Conservation (phyloP, 371 early-diverging fungal species). For the Apophysomyces variabilis region DNA sequence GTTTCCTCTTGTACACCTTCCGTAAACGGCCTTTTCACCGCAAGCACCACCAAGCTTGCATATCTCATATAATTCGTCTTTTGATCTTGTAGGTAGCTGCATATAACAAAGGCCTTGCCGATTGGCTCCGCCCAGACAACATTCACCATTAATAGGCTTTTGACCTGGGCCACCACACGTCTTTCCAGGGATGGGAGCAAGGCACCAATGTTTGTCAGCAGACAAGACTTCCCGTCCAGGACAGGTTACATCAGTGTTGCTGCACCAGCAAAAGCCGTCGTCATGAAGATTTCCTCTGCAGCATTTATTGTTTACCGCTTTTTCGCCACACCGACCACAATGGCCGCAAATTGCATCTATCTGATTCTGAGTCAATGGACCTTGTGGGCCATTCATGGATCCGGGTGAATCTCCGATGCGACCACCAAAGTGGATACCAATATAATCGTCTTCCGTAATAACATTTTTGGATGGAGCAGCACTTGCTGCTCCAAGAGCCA, state of each 20-base stretch:
- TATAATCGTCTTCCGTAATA: too few species aligned
- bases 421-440: too few species aligned
- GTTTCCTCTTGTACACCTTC: neutral
- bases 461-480: too few species aligned
- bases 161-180: neutral
- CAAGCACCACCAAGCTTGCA: neutral
- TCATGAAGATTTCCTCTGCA: neutral
- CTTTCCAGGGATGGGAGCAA: neutral
- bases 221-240: neutral
- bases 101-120: neutral
- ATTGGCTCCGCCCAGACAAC: neutral
- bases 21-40: neutral
- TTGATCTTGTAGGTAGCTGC: neutral
- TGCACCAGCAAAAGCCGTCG: neutral
- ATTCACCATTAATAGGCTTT: neutral
- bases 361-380: neutral
- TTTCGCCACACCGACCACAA: neutral
- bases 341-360: neutral
- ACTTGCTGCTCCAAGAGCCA: too few species aligned
- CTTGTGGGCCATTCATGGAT: too few species aligned
- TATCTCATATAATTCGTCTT: neutral
- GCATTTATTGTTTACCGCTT: neutral
- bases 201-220: neutral
- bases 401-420: too few species aligned
- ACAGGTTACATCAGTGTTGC: neutral